Percentiles rank a stretch among this genome's conserved stretches.
Conservation (phyloP, 208 protist species). For the Acanthamoeba sp. region DNA sequence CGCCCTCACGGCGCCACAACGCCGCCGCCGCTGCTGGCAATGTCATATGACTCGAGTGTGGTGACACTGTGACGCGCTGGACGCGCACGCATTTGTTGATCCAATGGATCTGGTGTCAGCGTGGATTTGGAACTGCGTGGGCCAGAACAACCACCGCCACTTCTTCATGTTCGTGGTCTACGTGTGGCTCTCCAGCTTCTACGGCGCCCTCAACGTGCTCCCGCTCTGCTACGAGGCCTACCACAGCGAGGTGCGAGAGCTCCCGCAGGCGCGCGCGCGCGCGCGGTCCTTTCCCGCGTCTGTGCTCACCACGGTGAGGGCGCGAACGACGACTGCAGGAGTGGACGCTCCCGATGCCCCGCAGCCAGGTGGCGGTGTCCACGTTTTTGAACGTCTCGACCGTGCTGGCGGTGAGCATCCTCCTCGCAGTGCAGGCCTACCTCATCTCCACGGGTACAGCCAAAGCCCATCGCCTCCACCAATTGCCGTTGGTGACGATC, state of each 20-base stretch:
- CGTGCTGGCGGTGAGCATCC: neutral
- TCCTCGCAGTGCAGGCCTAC: neutral
- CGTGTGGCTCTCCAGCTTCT: constrained; percentile 14
- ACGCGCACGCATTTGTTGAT: too few species aligned
- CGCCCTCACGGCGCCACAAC: too few species aligned
- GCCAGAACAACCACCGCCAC: constrained; percentile 15
- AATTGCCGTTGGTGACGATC: neutral
- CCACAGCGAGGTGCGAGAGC: neutral
- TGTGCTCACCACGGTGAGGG: too few species aligned
- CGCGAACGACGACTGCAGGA: neutral
- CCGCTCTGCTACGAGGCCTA: neutral
- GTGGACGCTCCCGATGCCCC: neutral
- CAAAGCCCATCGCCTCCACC: too few species aligned
- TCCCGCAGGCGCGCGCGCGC: too few species aligned
- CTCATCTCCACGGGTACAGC: neutral
- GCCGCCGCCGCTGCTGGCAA: too few species aligned
- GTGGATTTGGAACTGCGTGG: constrained; percentile 28
- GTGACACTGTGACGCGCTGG: too few species aligned
- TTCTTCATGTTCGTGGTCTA: constrained; percentile 8
- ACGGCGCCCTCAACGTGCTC: constrained; percentile 37
- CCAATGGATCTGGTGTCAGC: neutral
- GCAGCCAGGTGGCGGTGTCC: neutral
- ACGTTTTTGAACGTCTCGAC: neutral
- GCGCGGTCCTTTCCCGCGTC: too few species aligned
- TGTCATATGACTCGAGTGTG: too few species aligned